Percentiles rank a stretch among this genome's conserved stretches.
Conservation (phyloP, 2,329 filamentous ascomycete genomes). For the Trichoderma aggressivum region DNA sequence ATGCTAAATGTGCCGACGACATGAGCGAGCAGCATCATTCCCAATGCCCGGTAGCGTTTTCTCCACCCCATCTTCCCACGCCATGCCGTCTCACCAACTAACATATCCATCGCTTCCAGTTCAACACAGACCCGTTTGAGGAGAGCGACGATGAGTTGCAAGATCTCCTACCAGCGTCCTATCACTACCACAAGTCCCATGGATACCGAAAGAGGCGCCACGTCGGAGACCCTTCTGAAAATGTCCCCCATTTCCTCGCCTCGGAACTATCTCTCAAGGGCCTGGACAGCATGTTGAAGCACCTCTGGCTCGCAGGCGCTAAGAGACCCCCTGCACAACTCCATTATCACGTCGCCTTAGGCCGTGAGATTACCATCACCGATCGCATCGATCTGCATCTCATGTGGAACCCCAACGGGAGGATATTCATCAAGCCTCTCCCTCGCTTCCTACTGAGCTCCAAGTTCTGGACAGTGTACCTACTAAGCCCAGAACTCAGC, state of each 20-base stretch:
- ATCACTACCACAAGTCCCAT: background rate
- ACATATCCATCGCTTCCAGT: background rate
- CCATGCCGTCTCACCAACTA: background rate
- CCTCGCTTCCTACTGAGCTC: background rate
- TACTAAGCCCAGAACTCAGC: background rate
- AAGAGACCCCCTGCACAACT: conserved; percentile 24
- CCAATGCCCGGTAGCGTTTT: background rate
- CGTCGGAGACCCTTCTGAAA: background rate
- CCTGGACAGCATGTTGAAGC: conserved; percentile 9
- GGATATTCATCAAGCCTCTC: conserved; percentile 1
- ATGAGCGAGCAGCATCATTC: background rate
- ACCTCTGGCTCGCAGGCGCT: conserved; percentile 31
- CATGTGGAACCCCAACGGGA: background rate
- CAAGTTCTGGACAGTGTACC: background rate
- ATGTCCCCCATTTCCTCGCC: background rate
- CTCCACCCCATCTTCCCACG: background rate
- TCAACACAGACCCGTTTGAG: background rate
- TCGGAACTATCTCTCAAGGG: background rate
- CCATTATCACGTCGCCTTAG: background rate
- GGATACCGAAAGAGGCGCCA: background rate
- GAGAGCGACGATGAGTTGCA: background rate
- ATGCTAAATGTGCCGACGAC: background rate
- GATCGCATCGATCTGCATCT: background rate
- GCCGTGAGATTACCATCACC: background rate
- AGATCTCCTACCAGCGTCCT: background rate